Conservation (phyloP, 495 filamentous ascomycete genomes). For the Xylaria acuta region DNA sequence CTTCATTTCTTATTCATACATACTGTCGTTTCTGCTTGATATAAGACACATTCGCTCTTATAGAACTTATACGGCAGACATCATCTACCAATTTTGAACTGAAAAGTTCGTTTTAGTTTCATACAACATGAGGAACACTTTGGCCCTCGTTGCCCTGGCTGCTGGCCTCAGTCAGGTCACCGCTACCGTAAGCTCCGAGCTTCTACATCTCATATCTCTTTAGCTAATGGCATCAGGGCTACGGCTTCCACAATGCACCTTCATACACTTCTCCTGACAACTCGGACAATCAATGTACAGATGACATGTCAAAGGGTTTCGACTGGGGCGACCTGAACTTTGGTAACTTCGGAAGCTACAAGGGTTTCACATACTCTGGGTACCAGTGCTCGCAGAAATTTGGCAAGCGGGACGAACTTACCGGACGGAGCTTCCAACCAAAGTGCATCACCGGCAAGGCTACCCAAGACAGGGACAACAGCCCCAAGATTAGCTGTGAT, state of each 20-base stretch:
- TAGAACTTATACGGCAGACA: conserved; percentile 30
- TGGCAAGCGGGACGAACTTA: conserved; percentile 56
- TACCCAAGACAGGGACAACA: conserved; percentile 50
- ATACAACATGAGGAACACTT: conserved; percentile 54
- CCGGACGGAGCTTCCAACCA: conserved; percentile 51
- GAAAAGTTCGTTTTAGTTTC: conserved; percentile 31
- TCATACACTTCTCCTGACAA: conserved; percentile 73
- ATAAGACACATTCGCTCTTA: conserved; percentile 41
- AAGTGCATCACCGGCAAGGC: conserved; percentile 73
- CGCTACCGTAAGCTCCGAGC: conserved; percentile 56
- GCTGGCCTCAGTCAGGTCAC: conserved; percentile 60
- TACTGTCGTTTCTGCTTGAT: conserved; percentile 29
- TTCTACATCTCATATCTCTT: neutral
- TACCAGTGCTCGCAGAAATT: conserved; percentile 68
- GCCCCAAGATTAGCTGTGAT: conserved; percentile 64
- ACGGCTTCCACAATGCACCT: conserved; percentile 62
- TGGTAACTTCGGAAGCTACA: conserved; percentile 72
- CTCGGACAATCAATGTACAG: conserved; percentile 77
- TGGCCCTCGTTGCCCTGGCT: conserved; percentile 61
- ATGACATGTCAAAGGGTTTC: conserved; percentile 69
- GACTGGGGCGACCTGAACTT: conserved; percentile 68
- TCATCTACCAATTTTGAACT: conserved; percentile 32
- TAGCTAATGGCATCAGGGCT: conserved; percentile 36
- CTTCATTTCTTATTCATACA: conserved; percentile 36
- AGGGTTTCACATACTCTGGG: conserved; percentile 73